Base-by-base conservation (phyloP, 2,329 filamentous ascomycete species). In the Diplocarpon mali region DNA sequence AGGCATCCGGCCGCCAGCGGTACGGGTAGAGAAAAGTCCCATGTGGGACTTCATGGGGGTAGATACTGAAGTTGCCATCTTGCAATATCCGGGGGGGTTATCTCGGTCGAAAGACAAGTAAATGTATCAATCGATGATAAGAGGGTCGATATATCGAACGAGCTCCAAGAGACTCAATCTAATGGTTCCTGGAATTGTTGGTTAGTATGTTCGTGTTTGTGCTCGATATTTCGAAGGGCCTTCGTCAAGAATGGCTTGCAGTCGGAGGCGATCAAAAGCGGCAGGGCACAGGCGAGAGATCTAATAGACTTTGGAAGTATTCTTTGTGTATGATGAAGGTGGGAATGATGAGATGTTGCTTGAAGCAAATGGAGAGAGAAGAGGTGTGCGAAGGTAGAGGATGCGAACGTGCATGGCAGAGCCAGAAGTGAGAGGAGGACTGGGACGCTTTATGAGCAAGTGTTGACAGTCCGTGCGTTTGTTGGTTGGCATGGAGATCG, bases 41-140 rank as follows among this genome's bases (percentile, higher is more conserved):
- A 84, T 80, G 67, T 95, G 90, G 75, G 85, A 92, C 76, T 95
- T 96, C 64, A 92, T 74, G 49, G 92, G 92, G 50, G 92, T 96
- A 60, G 87, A 85, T 67, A 95, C 79, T 65, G 76, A 69, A 65
- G 82, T 84, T 64, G 90, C 87, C 90, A 96, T 96, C 64, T 59
- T 75, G 59, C 60, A 60, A 62, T 65, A 65, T 63, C 58, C 51
- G 53, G 48, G 59, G 60, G 30, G 30, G 30, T 63, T 52, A 59
- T 62, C 62, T 68, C 62, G 58, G 54, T 65, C 66, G 67, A 71
- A 65, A 62, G 66, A 65, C 66, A 71, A 69, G 42, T 62, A 54
- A 70, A 69, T 69, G 67, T 66, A 63, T 69, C 64, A 65, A 67
- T 65, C 62, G 59, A 58, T 58, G 55, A 61, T 59, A 56, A 50